Conservation (phyloP, 2,329 filamentous ascomycete genomes). For the Xenosphaeropsis pyriputrescens region DNA sequence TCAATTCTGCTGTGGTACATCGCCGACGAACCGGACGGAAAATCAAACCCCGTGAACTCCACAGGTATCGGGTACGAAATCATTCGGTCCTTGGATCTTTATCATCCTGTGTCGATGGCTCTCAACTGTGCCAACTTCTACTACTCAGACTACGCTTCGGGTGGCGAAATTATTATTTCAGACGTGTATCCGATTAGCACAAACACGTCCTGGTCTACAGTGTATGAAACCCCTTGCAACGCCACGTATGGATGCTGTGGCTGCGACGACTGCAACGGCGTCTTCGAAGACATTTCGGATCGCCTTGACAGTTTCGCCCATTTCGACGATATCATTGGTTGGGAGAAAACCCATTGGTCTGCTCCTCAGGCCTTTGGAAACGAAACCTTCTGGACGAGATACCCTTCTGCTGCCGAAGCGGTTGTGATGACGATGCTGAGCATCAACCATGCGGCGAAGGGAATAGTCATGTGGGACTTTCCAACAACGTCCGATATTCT, state of each 20-base stretch:
- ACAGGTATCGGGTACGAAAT: conserved; percentile 25
- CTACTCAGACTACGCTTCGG: conserved; percentile 30
- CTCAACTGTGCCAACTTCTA: conserved; percentile 38
- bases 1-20: conserved; percentile 35
- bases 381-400: conserved; percentile 28
- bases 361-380: conserved; percentile 33
- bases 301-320: conserved; percentile 24
- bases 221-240: conserved; percentile 31
- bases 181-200: conserved; percentile 34
- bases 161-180: conserved; percentile 33
- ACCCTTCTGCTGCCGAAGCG: conserved; percentile 28
- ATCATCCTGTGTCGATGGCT: conserved; percentile 34
- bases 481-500: conserved; percentile 16
- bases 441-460: conserved; percentile 33
- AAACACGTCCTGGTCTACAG: conserved; percentile 27
- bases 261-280: conserved; percentile 29
- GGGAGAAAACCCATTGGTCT: conserved; percentile 29
- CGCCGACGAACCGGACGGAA: conserved; percentile 31
- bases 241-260: conserved; percentile 35
- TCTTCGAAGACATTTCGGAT: conserved; percentile 16
- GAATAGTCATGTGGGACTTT: conserved; percentile 29
- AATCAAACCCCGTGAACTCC: conserved; percentile 23
- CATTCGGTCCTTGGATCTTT: conserved; percentile 30
- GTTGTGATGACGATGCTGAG: conserved; percentile 29
- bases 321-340: conserved; percentile 24